phyloP scores from a whole-genome alignment of 495 filamentous ascomycete species.

The Pseudevernia furfuracea region DNA sequence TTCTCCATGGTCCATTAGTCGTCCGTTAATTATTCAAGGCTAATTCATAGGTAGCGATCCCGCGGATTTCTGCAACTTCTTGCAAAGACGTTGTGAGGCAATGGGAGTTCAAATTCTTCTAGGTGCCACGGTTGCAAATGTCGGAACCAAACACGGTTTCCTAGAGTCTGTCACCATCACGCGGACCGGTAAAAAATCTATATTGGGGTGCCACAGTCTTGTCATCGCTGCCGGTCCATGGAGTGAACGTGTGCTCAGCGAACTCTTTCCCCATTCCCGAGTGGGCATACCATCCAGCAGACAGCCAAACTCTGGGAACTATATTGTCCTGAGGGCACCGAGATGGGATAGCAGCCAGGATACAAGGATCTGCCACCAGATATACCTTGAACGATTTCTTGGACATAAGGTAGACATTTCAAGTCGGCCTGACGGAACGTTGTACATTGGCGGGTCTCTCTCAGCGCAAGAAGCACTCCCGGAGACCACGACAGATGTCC shows the following conservation, averaged over 20 bases:
- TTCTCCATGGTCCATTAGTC: background rate
- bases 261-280: background rate
- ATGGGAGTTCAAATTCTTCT: background rate
- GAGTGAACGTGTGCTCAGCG: background rate
- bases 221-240: conserved; percentile 1
- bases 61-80: conserved; percentile 1
- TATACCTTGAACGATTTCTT: background rate
- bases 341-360: background rate
- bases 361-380: background rate
- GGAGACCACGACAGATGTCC: background rate
- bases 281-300: background rate
- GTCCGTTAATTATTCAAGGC: background rate
- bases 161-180: background rate
- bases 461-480: background rate
- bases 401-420: conserved; percentile 1
- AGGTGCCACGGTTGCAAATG: background rate
- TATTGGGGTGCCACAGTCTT: background rate
- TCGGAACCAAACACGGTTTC: background rate
- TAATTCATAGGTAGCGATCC: background rate
- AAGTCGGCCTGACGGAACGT: background rate
- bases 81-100: background rate
- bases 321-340: background rate
- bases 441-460: background rate
- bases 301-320: background rate
- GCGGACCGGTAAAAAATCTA: background rate